Evolutionary conservation across 768 basidiomycete species (phyloP), one percentile per base, ranked within the genome.

Genomic region (Phaeotremella skinneri): DNA sequence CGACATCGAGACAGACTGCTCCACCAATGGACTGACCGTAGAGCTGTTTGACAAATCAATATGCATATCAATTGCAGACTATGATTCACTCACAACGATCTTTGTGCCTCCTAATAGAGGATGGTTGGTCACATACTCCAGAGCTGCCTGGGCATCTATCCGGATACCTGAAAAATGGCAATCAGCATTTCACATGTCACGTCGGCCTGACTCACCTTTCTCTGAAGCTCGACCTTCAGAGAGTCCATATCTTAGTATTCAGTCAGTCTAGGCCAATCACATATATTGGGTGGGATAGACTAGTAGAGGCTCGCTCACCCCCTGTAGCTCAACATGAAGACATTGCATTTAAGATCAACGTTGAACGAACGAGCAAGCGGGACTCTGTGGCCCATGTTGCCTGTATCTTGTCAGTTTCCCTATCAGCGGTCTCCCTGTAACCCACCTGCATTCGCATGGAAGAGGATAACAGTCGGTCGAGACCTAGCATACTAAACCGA

Each of bases 251-350:
- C 91, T 92, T 49, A 13, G 13, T 37, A 7, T 17, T 7, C 9
- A 37, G 17, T 17, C 34, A 37, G 17, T 7, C 34, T 7, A n/a
- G n/a, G n/a, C n/a, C 4, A 16, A 42, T 2, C 23, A n/a, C 34
- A 37, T 7, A 53, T 26, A 39, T 37, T 25, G 25, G 21, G 43
- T 45, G 7, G 13, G 37, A 39, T 9, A 39, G 9, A 9, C 21
- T 6, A 45, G 7, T 45, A 45, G 26, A 21, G 17, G 26, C 14
- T n/a, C 11, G 76, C 85, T 58, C 68, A 90, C 88, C 92, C 92
- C 70, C 94, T 80, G 73, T 99, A 99, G 49, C 89, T 91, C 59
- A 94, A 79, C 87, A 97, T 91, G 39, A 98, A 79, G 2, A 96
- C 91, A 72, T 98, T 97, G 76, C 91, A 96, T 16, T 89, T 82